These are phyloP conservation scores for Fagopyrum homotropicum DNA, from an alignment of 148 eudicot genomes.

Conservation along the genomic window DNA sequence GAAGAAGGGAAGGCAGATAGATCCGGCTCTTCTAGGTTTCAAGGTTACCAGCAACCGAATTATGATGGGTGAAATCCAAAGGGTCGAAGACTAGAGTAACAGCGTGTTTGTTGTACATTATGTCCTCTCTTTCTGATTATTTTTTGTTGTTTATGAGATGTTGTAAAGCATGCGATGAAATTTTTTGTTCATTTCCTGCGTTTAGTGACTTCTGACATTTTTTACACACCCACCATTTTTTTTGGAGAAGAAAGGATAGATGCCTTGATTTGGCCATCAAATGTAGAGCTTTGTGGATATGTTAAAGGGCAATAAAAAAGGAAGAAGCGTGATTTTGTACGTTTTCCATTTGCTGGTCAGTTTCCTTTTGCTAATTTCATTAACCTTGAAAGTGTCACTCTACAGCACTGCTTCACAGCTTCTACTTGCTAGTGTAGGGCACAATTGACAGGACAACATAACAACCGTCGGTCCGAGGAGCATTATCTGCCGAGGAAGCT, in stretches of 20 bases:
- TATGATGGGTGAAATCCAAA: constrained; percentile 98
- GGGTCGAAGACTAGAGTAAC: constrained; percentile 48
- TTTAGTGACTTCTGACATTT: neutral
- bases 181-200: neutral
- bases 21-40: constrained; percentile 88
- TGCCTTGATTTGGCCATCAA: constrained; percentile 47
- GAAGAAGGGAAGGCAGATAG: constrained; percentile 86
- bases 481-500: no score
- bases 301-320: neutral
- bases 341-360: neutral
- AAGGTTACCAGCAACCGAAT: constrained; percentile 94
- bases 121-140: neutral
- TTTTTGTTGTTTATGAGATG: constrained; percentile 8
- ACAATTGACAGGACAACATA: no score
- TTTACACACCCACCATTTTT: constrained; percentile 46
- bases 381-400: neutral
- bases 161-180: constrained; percentile 23
- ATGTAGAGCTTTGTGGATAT: neutral
- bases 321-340: neutral
- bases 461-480: no score
- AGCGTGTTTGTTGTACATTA: neutral
- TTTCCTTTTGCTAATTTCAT: neutral
- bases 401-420: no score
- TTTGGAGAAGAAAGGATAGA: constrained; percentile 24
- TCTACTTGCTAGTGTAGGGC: no score